Conservation (phyloP, 2,329 filamentous ascomycete genomes). For the Arthrobotrys entomopaga region DNA sequence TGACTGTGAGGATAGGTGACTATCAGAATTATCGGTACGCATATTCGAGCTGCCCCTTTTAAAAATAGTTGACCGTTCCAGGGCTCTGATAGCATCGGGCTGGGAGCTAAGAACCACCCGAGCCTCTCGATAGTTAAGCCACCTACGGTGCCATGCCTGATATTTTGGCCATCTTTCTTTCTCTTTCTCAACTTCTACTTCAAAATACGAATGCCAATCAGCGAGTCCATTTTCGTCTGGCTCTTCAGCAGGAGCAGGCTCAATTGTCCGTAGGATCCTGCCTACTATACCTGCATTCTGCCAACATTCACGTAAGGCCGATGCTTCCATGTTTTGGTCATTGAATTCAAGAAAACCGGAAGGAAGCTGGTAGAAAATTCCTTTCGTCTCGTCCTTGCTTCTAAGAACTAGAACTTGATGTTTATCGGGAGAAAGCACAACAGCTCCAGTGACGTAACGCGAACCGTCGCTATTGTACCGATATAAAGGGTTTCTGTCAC, state of each 20-base stretch:
- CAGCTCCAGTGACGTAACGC: slow-evolving; percentile 51
- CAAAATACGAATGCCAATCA: slow-evolving; percentile 54
- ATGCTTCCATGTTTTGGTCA: slow-evolving; percentile 55
- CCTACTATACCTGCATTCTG: slow-evolving; percentile 53
- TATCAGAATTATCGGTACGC: slow-evolving; percentile 14
- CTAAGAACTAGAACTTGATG: slow-evolving; percentile 50
- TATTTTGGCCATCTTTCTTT: slow-evolving; percentile 47
- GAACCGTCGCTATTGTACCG: slow-evolving; percentile 53
- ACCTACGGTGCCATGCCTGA: slow-evolving; percentile 48
- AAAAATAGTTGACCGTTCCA: slow-evolving; percentile 52
- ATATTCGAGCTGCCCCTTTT: slow-evolving; percentile 49
- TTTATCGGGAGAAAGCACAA: slow-evolving; percentile 52
- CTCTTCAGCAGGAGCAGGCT: slow-evolving; percentile 51
- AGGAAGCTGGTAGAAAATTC: slow-evolving; percentile 40
- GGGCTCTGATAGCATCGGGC: slow-evolving; percentile 46
- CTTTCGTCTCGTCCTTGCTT: slow-evolving; percentile 46
- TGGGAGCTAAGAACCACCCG: slow-evolving; percentile 50
- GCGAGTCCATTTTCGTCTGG: slow-evolving; percentile 53
- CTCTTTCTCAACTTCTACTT: slow-evolving; percentile 51
- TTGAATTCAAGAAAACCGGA: slow-evolving; percentile 48
- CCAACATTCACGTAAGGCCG: slow-evolving; percentile 50
- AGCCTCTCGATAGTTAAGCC: slow-evolving; percentile 53
- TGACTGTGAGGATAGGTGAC: slow-evolving; percentile 15
- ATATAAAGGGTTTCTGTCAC: slow-evolving; percentile 42
- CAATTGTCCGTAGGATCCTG: slow-evolving; percentile 46